Evolutionary conservation across 2,329 filamentous ascomycete genomes (phyloP), one percentile per base, ranked within the genome.

Genomic region (Fusarium armeniacum): DNA sequence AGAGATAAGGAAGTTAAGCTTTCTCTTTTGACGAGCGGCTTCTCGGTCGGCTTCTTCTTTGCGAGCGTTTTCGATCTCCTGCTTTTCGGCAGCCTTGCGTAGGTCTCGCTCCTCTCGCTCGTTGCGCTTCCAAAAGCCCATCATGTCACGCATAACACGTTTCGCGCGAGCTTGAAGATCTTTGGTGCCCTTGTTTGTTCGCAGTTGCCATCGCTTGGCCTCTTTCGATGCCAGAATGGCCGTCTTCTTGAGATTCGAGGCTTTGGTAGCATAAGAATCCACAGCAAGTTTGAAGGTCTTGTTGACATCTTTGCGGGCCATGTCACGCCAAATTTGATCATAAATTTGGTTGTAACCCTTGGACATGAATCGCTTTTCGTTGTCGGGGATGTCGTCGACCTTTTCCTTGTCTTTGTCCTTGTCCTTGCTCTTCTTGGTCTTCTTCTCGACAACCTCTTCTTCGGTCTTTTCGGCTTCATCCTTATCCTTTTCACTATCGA

Each of bases 101-200:
- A 97, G 85, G 79, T 99, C 96, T 65, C 96, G 93, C 79, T 99
- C 96, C 78, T 99, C 96, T 55, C 95, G 92, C 80, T 99, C 96
- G 79, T 99, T 99, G 60, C 95, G 91, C 82, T 98, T 98, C 96
- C 96, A 99, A 86, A 98, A 99, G 61, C 93, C 90, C 88, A 98
- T 96, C 96, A 99, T 99, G 82, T 99, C 96, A 78, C 96, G 90
- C 96, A 99, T 99, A 63, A 95, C 95, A 72, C 96, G 92, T 85
- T 99, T 99, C 62, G 96, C 96, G 49, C 96, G 90, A 43, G 96
- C 96, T 78, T 98, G 96, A 6, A 97, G 92, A 80, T 99, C 96
- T 80, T 99, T 99, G 79, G 93, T 96, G 77, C 94, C 97, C 86
- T 99, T 98, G 84, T 99, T 99, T 56, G 96, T 99, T 43, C 94